A percentile compares a stretch with the other conserved stretches of the same genome.
phyloP scores from a whole-genome alignment of 1,284 basidiomycete genomes.

The Jaminaea rosea region DNA sequence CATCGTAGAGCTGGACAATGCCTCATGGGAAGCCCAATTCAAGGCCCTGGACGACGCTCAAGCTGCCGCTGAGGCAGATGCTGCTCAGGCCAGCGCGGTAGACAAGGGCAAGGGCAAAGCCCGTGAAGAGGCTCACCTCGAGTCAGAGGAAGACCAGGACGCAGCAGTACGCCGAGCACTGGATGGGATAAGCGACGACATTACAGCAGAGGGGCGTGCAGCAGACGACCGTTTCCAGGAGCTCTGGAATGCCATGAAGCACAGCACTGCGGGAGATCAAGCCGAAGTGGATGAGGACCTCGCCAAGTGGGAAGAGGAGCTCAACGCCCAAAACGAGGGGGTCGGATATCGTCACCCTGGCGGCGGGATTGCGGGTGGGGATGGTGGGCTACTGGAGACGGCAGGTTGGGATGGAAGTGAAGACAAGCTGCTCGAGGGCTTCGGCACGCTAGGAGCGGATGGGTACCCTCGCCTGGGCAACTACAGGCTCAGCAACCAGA shows the following conservation, averaged over 20 bases:
- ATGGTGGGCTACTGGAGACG: conserved; percentile 25
- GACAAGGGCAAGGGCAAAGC: conserved; percentile 38
- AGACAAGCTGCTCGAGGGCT: conserved; percentile 29
- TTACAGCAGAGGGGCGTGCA: conserved; percentile 26
- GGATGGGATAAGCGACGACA: conserved; percentile 34
- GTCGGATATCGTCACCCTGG: conserved; percentile 54
- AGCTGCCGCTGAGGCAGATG: conserved; percentile 8
- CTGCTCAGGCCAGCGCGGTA: not conserved
- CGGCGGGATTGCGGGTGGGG: conserved; percentile 37
- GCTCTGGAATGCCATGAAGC: conserved; percentile 42
- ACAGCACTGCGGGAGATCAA: conserved; percentile 19
- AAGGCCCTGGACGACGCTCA: conserved; percentile 28
- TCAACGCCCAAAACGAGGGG: conserved; percentile 55
- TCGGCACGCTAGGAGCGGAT: conserved; percentile 31
- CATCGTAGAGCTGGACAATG: conserved; percentile 38
- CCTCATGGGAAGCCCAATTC: conserved; percentile 42
- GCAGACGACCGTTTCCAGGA: conserved; percentile 39
- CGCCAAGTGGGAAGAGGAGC: conserved; percentile 63
- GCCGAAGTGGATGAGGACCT: conserved; percentile 43
- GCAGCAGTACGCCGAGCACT: conserved; percentile 30
- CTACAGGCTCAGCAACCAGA: conserved; percentile 48
- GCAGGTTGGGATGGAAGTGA: conserved; percentile 38
- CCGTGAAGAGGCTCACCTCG: conserved; percentile 17
- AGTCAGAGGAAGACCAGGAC: conserved; percentile 36
- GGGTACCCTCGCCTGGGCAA: conserved; percentile 39